phyloP scores from a whole-genome alignment of 2,329 filamentous ascomycete genomes.

The Fusarium subglutinans region DNA sequence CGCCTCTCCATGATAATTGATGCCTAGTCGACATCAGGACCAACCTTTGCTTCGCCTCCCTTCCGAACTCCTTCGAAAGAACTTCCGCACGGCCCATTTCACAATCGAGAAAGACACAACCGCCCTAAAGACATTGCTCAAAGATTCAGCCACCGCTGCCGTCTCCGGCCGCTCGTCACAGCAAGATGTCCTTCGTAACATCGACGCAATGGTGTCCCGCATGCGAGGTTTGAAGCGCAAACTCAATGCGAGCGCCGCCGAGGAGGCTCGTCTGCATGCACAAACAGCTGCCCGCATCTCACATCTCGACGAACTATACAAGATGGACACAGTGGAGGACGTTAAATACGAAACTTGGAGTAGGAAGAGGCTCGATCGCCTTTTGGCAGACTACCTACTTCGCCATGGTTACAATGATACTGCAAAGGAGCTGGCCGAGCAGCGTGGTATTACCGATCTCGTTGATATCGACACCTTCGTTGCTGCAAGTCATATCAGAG shows the following conservation, averaged over 20 bases:
- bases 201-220: conserved; percentile 85
- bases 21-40: conserved; percentile 66
- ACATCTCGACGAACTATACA: conserved; percentile 83
- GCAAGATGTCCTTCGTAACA: conserved; percentile 77
- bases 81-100: conserved; percentile 87
- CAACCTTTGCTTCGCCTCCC: conserved; percentile 94
- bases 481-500: conserved; percentile 80
- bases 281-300: conserved; percentile 80
- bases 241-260: conserved; percentile 77
- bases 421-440: conserved; percentile 77
- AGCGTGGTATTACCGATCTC: conserved; percentile 79
- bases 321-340: conserved; percentile 83
- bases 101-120: conserved; percentile 77
- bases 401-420: conserved; percentile 83
- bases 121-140: conserved; percentile 68
- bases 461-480: conserved; percentile 92
- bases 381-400: conserved; percentile 92
- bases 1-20: conserved; percentile 7
- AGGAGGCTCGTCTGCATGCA: conserved; percentile 79
- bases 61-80: conserved; percentile 91
- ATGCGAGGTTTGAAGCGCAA: conserved; percentile 92
- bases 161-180: conserved; percentile 69
- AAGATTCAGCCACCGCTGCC: conserved; percentile 73
- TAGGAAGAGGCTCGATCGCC: conserved; percentile 78
- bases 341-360: conserved; percentile 95